phyloP scores from a whole-genome alignment of 805 yeast genomes.

The baker's yeast (Saccharomyces cerevisiae) region DNA sequence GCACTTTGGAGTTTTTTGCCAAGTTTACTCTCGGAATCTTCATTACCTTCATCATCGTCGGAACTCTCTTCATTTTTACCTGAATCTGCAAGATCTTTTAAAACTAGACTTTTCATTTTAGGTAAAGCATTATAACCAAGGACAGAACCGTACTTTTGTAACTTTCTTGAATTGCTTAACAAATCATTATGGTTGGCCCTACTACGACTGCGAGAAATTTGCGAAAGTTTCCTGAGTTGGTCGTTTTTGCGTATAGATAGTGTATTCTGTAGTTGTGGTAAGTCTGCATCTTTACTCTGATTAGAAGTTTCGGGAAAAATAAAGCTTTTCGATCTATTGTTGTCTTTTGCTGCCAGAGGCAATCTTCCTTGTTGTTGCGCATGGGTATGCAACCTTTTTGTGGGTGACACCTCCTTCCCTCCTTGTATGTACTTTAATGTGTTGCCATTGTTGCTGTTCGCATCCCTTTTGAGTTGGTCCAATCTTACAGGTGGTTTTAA shows the following conservation, averaged over 20 bases:
- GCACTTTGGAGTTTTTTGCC: constrained; percentile 27
- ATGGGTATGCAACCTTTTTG: constrained; percentile 5
- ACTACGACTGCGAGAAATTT: neutral
- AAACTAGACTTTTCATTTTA: constrained; percentile 22
- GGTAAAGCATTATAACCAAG: constrained; percentile 22
- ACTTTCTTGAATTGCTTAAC: constrained; percentile 21
- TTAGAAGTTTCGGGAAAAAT: neutral
- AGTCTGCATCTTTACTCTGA: neutral
- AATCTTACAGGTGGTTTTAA: constrained; percentile 7
- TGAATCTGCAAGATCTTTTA: constrained; percentile 19
- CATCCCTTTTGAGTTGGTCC: neutral
- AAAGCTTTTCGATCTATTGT: constrained; percentile 16
- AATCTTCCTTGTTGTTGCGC: constrained; percentile 9
- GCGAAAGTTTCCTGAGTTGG: neutral
- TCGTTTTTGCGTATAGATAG: neutral
- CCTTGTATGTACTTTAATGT: neutral
- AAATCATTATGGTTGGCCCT: neutral
- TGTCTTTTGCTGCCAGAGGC: constrained; percentile 29
- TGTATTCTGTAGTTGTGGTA: neutral
- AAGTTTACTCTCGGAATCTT: constrained; percentile 15
- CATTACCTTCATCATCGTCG: constrained; percentile 11
- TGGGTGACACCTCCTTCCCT: constrained; percentile 8
- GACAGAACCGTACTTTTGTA: constrained; percentile 29
- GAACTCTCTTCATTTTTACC: neutral
- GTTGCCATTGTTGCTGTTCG: neutral